Conservation (phyloP, 495 filamentous ascomycete species). For the Xylaria longipes region DNA sequence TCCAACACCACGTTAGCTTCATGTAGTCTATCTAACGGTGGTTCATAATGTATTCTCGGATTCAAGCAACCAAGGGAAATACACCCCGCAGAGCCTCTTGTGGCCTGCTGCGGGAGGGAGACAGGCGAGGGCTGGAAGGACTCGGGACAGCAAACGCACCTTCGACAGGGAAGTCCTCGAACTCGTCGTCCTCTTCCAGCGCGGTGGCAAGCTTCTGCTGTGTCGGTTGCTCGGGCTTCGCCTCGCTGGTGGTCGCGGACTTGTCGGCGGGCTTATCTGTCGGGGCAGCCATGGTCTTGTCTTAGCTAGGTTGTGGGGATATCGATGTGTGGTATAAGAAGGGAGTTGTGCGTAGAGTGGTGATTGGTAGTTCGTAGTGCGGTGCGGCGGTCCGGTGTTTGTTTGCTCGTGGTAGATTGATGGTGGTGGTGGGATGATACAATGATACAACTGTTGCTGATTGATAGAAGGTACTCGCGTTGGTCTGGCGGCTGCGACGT, state of each 20-base stretch:
- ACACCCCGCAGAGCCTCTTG: not conserved
- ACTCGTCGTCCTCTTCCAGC: constrained; percentile 97
- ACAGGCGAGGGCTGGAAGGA: not conserved
- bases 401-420: not conserved
- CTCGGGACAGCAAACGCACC: constrained; percentile 58
- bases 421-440: constrained; percentile 3
- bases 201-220: constrained; percentile 57
- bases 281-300: constrained; percentile 33
- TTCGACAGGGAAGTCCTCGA: constrained; percentile 98
- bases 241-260: constrained; percentile 45
- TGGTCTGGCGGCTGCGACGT: not conserved
- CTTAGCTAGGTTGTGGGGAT: not conserved
- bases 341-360: not conserved
- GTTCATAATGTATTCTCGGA: not conserved
- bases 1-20: not conserved
- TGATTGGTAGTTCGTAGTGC: not conserved
- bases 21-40: not conserved
- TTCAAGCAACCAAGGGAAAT: not conserved
- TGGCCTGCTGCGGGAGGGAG: not conserved
- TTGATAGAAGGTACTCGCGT: not conserved
- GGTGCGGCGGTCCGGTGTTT: not conserved
- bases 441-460: not conserved
- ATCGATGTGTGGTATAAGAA: not conserved
- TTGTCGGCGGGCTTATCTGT: constrained; percentile 46
- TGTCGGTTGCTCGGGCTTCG: constrained; percentile 48